Conservation (phyloP, 2,329 filamentous ascomycete genomes). For the Diplodia corticola region DNA sequence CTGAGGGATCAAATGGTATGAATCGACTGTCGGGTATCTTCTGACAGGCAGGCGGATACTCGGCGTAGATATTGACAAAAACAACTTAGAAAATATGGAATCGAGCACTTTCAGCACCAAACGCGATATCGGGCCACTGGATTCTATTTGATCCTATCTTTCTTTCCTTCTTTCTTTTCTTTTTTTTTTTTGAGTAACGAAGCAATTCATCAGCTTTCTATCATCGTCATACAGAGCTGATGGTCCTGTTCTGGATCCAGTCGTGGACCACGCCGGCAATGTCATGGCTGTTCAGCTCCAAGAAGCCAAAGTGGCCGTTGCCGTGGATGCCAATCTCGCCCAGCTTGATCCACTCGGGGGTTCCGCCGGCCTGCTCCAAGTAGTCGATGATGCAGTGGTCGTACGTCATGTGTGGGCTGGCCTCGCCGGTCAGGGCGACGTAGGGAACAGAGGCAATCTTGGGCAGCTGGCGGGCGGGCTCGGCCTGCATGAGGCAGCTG, state of each 20-base stretch:
- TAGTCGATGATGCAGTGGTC: conserved; percentile 36
- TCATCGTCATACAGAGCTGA: neutral
- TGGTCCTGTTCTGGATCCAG: conserved; percentile 37
- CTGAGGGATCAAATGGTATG: neutral
- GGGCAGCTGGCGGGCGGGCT: conserved; percentile 27
- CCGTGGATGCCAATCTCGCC: conserved; percentile 49
- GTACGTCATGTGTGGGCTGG: conserved; percentile 35
- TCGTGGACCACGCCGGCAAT: conserved; percentile 43
- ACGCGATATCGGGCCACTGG: too few species aligned
- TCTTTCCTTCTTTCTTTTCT: too few species aligned
- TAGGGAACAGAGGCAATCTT: conserved; percentile 35
- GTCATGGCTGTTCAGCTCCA: conserved; percentile 54
- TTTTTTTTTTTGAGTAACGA: neutral
- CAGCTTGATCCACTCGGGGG: conserved; percentile 48
- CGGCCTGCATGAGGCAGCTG: conserved; percentile 30
- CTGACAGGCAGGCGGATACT: neutral
- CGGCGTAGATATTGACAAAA: neutral
- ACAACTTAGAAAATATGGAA: neutral
- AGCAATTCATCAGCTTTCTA: neutral
- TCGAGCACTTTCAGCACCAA: neutral
- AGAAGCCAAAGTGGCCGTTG: conserved; percentile 58
- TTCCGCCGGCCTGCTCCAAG: conserved; percentile 46
- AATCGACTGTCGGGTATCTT: neutral
- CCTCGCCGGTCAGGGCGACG: conserved; percentile 35
- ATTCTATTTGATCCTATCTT: neutral